Conservation (phyloP, 352 stramenopile genomes). For the Bremia lactucae region DNA sequence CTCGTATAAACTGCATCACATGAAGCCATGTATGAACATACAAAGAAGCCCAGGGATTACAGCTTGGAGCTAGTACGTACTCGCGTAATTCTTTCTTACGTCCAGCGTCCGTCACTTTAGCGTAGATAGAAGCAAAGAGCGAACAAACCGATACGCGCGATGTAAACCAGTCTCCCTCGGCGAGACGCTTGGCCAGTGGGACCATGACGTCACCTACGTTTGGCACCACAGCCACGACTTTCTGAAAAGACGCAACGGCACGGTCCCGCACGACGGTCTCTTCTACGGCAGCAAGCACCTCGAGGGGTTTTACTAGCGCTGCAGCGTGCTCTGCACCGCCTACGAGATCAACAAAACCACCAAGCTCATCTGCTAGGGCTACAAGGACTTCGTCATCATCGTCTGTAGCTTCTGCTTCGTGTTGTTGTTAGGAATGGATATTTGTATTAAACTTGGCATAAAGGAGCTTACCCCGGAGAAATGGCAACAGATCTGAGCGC, state of each 20-base stretch:
- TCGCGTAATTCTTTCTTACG: slow-evolving; percentile 80
- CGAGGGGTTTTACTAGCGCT: slow-evolving; percentile 81
- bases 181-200: slow-evolving; percentile 68
- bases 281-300: slow-evolving; percentile 86
- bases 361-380: slow-evolving; percentile 84
- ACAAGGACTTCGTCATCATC: slow-evolving; percentile 91
- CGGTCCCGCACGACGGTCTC: slow-evolving; percentile 90
- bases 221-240: slow-evolving; percentile 52
- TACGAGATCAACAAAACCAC: slow-evolving; percentile 83
- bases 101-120: slow-evolving; percentile 39
- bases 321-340: slow-evolving; percentile 55
- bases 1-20: slow-evolving; percentile 66
- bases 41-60: too few species aligned
- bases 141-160: slow-evolving; percentile 81
- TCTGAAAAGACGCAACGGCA: slow-evolving; percentile 64
- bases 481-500: slow-evolving; percentile 79
- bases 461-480: slow-evolving; percentile 51
- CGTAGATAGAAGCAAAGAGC: slow-evolving; percentile 67
- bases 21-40: too few species aligned
- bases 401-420: slow-evolving; percentile 62
- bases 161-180: slow-evolving; percentile 84
- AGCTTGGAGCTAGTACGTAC: slow-evolving; percentile 29
- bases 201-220: slow-evolving; percentile 54
- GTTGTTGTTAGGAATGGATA: slow-evolving; percentile 5
- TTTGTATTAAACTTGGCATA: slow-evolving; percentile 3